Base-by-base conservation (phyloP, 1,139 yeast species). In the Candida sojae region DNA sequence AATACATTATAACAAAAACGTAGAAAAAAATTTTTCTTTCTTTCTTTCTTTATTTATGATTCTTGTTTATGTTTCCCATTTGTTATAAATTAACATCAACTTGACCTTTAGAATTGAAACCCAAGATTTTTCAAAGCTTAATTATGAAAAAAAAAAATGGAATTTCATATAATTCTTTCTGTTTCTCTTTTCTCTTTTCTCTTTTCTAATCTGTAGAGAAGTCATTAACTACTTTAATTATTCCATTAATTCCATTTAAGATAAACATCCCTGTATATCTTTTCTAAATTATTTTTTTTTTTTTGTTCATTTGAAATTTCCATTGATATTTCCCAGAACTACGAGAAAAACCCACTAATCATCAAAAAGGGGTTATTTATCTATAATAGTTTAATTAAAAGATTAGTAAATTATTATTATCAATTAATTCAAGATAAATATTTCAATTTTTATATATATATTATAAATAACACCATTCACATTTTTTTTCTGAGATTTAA, bases 141-240 rank as follows among this genome's bases (percentile, higher is more conserved):
- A 17, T 17, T 17, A 17, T 17, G 21, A 17, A 17, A 34, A 34
- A 33, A 35, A 42, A 33, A 30, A 3, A 23, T 29, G n/a, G 21
- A 2, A 12, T 13, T 32, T 33, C n/a, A 6, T n/a, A 33, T 6
- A 33, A 33, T 8, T 43, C 29, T 32, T 43, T 40, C 37, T 30
- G 23, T 34, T 34, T 34, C 42, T 39, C 36, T 38, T 39, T 32
- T n/a, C n/a, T n/a, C n/a, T 34, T 25, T 31, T 38, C 11, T 11
- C 23, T 30, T 31, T 36, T 21, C 21, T 17, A 17, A 2, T 17
- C 21, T 3, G 21, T 17, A 17, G 3, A 17, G 3, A 17, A 17
- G 21, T 17, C 21, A 17, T 17, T 17, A 17, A 17, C 21, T 17
- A 17, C 21, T 17, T 17, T 17, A 3, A 17, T 17, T 17, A 17